Base-by-base conservation (phyloP, 306 rosid genomes). In the Amphicarpaea edgeworthii region DNA sequence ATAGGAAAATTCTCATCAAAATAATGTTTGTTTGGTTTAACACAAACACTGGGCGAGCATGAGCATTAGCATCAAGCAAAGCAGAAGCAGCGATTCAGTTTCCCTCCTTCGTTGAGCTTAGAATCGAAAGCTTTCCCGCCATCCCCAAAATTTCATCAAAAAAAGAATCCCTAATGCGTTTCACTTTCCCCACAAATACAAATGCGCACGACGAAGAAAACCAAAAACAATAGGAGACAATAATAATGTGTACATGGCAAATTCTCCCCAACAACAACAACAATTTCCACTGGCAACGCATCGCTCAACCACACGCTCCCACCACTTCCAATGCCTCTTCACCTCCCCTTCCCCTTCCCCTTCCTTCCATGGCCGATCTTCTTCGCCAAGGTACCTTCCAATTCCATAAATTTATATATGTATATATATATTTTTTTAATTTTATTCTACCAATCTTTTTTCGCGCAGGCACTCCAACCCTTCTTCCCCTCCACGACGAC, bases 171-270 rank as follows among this genome's bases (percentile, higher is more conserved):
- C 61, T 55, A 55, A 55, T 4, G 34, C 19, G 12, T 20, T 17
- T 46, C 19, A 19, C 51, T 2, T 47, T 47, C 7, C 26, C 60
- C 60, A 8, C 34, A 55, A 23, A 23, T 2, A 8, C 34, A 57
- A 26, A 24, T 5, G 38, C 34, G 15, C n/a, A n/a, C n/a, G 10
- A 53, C 59, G 37, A 57, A 26, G 30, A 58, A 58, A 26, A 12
- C 20, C n/a, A n/a, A n/a, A n/a, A n/a, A n/a, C n/a, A n/a, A n/a
- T n/a, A n/a, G n/a, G n/a, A n/a, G n/a, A n/a, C n/a, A n/a, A n/a
- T n/a, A n/a, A n/a, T n/a, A 59, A 82, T 77, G 86, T 19, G 61
- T 53, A 57, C 76, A 8, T 65, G 79, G 83, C 66, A 77, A 30
- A 41, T 77, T 1, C 11, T 47, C 72, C 49, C 83, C 68, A 66